A percentile compares a stretch with the other conserved stretches of the same genome.
phyloP scores from a whole-genome alignment of 2,329 filamentous ascomycete species.

The Rugonectria rugulosa region DNA sequence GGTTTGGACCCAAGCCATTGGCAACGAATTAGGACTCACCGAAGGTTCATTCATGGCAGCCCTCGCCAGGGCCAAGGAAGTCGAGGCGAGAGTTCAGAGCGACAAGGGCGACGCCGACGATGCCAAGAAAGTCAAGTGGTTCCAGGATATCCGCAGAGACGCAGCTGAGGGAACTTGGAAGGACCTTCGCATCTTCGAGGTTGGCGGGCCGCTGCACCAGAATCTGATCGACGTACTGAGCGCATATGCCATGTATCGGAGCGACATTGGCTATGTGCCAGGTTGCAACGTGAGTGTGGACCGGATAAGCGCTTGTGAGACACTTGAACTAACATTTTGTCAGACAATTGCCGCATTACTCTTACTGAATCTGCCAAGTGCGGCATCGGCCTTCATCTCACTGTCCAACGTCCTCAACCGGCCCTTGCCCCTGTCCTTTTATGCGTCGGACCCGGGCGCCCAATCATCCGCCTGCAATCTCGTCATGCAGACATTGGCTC shows the following conservation, averaged over 20 bases:
- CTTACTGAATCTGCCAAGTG: constrained; percentile 72
- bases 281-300: constrained; percentile 73
- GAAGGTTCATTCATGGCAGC: constrained; percentile 75
- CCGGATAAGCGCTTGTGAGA: constrained; percentile 5
- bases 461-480: constrained; percentile 74
- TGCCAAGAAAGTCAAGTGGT: constrained; percentile 64
- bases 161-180: constrained; percentile 71
- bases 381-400: constrained; percentile 71
- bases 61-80: constrained; percentile 69
- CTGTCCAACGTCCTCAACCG: constrained; percentile 82
- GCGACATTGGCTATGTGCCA: constrained; percentile 79
- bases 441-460: constrained; percentile 72
- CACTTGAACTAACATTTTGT: constrained; percentile 22
- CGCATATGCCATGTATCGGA: constrained; percentile 83
- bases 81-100: constrained; percentile 63
- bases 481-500: constrained; percentile 69
- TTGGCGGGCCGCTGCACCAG: constrained; percentile 70
- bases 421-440: constrained; percentile 77
- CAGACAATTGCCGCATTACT: constrained; percentile 77
- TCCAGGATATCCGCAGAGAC: constrained; percentile 70
- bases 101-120: constrained; percentile 63
- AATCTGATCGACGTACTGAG: constrained; percentile 75
- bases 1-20: constrained; percentile 76
- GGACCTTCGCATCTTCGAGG: constrained; percentile 76
- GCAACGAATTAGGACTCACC: constrained; percentile 75